phyloP scores from a whole-genome alignment of 768 basidiomycete species.

The Trametes sanguinea region DNA sequence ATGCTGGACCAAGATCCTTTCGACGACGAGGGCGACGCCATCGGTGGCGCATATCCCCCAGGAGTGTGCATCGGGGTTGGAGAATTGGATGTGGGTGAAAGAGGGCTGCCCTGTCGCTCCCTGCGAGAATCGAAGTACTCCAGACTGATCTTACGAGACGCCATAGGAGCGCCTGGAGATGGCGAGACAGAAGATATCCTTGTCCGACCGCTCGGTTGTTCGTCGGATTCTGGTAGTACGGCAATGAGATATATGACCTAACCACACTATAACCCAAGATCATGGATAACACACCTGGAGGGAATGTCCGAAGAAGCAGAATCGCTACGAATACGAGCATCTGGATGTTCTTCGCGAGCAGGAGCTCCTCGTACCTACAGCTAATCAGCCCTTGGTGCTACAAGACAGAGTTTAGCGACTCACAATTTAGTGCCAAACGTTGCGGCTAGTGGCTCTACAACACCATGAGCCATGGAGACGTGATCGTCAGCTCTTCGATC shows the following conservation, averaged over 20 bases:
- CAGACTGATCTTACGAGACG: constrained; percentile 34
- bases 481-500: constrained; percentile 4
- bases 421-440: constrained; percentile 33
- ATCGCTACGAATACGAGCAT: constrained; percentile 79
- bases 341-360: constrained; percentile 64
- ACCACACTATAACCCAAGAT: too few relatives aligned
- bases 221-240: neutral
- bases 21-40: constrained; percentile 58
- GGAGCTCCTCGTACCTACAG: constrained; percentile 46
- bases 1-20: constrained; percentile 82
- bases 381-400: neutral
- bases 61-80: constrained; percentile 36
- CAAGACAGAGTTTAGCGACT: constrained; percentile 11
- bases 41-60: constrained; percentile 42
- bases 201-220: neutral
- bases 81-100: constrained; percentile 49
- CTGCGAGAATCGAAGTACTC: constrained; percentile 61
- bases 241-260: too few relatives aligned
- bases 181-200: constrained; percentile 9
- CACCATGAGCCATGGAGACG: neutral
- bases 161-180: neutral
- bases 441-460: constrained; percentile 20
- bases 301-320: constrained; percentile 47
- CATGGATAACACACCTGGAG: constrained; percentile 17
- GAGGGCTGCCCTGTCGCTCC: constrained; percentile 40